phyloP scores from a whole-genome alignment of 257 asterid species.

The Gentiana dahurica region DNA sequence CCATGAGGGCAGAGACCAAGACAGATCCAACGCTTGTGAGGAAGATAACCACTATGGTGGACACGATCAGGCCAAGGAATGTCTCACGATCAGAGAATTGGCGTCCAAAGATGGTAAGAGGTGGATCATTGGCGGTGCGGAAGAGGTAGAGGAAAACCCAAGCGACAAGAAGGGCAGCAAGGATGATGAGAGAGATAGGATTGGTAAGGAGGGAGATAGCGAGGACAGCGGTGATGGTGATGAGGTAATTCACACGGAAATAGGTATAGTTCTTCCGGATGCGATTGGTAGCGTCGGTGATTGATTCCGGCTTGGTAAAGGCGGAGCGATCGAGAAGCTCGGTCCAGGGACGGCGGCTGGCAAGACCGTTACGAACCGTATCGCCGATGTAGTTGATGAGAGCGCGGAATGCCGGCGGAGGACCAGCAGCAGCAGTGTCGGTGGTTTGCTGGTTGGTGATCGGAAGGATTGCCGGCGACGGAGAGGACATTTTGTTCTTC shows the following conservation, averaged over 20 bases:
- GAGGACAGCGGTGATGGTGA: conserved; percentile 42
- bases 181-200: conserved; percentile 63
- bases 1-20: conserved; percentile 70
- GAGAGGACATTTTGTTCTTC: conserved; percentile 25
- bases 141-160: conserved; percentile 82
- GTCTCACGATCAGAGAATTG: conserved; percentile 79
- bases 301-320: conserved; percentile 69
- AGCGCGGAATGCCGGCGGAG: conserved; percentile 41
- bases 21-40: conserved; percentile 91
- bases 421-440: conserved; percentile 16
- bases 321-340: conserved; percentile 68
- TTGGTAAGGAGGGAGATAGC: conserved; percentile 54
- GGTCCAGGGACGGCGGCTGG: conserved; percentile 76
- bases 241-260: conserved; percentile 61
- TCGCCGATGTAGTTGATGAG: conserved; percentile 36
- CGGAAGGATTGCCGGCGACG: conserved; percentile 68
- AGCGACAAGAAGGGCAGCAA: conserved; percentile 59
- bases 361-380: conserved; percentile 44
- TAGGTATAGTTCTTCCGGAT: conserved; percentile 62
- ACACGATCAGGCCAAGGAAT: conserved; percentile 29
- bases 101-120: conserved; percentile 58
- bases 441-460: conserved; percentile 34
- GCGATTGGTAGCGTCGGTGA: conserved; percentile 62
- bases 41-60: conserved; percentile 50
- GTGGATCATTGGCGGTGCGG: conserved; percentile 83